Base-by-base conservation (phyloP, 768 basidiomycete species). In the Suillus alpinus region DNA sequence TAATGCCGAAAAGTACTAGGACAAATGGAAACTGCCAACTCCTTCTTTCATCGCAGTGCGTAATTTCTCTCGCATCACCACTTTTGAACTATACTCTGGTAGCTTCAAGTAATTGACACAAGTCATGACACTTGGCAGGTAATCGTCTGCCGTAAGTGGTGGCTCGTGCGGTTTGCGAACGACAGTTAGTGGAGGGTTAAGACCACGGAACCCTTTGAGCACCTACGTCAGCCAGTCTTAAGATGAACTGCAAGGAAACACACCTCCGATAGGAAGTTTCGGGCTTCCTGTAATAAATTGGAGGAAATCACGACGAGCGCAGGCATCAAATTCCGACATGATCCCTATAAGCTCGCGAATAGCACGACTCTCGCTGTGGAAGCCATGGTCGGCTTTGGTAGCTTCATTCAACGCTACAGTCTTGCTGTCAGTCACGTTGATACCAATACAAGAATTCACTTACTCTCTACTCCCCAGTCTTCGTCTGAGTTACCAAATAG, bases 211-310 rank as follows among this genome's bases (percentile, higher is more conserved):
- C 50, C 95, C 94, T 91, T 31, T 65, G 53, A 59, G 43, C 49
- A 56, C 44, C 31, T 36, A 16, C 9, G 55, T 62, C 58, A 58
- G 46, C 41, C 41, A 49, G 13, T 20, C 41, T 23, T 29, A 58
- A 55, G 29, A 3, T 36, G 7, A n/a, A 47, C 18, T 59, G 31
- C 52, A 39, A 51, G 5, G 58, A 29, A 20, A 77, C 88, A 36
- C 63, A 94, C 95, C 95, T 67, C 95, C 95, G 58, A 98, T 96
- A 18, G 95, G 95, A 43, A 98, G 73, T 74, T 96, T 97, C 18
- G 95, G 95, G 70, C 95, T 96, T 46, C 97, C 97, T 12, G 97
- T 98, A 63, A 97, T 93, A 74, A 98, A 99, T 71, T 98, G 95
- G 36, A 99, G 78, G 76, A 90, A 97, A 57, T 91, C 89, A 63